Evolutionary conservation across 352 stramenopile genomes (phyloP).

Genomic region (Globisporangium lucens): DNA sequence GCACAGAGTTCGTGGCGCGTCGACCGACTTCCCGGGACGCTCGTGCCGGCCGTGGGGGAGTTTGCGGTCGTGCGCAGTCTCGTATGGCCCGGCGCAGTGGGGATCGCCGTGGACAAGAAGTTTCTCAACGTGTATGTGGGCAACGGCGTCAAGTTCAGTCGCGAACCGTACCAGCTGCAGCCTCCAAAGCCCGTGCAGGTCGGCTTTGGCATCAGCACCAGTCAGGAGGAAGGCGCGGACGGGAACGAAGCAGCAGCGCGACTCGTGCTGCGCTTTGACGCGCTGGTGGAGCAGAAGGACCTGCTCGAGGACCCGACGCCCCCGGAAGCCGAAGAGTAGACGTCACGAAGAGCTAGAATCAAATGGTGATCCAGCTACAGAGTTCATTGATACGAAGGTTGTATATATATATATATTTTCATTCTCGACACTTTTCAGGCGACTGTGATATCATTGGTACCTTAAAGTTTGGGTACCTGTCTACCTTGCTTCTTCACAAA

Average conservation of each 20-base stretch:
- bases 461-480: not conserved
- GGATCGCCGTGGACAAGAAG: constrained; percentile 81
- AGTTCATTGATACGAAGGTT: no score
- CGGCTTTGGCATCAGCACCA: constrained; percentile 42
- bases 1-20: constrained; percentile 67
- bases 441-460: not conserved
- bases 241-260: constrained; percentile 19
- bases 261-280: constrained; percentile 45
- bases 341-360: no score
- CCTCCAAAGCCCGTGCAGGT: constrained; percentile 46
- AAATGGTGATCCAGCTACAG: no score
- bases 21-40: constrained; percentile 60
- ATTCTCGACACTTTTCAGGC: not conserved
- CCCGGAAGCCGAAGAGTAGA: constrained; percentile 44
- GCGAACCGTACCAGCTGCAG: constrained; percentile 55
- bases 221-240: constrained; percentile 27
- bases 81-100: constrained; percentile 84
- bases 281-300: constrained; percentile 65
- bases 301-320: constrained; percentile 78
- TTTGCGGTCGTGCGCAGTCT: constrained; percentile 72
- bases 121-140: constrained; percentile 91
- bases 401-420: no score
- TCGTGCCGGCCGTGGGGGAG: constrained; percentile 56
- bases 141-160: constrained; percentile 73
- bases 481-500: not conserved